Percentiles rank a stretch among this genome's conserved stretches.
phyloP scores from a whole-genome alignment of 306 rosid genomes.

The Corylus americana region DNA sequence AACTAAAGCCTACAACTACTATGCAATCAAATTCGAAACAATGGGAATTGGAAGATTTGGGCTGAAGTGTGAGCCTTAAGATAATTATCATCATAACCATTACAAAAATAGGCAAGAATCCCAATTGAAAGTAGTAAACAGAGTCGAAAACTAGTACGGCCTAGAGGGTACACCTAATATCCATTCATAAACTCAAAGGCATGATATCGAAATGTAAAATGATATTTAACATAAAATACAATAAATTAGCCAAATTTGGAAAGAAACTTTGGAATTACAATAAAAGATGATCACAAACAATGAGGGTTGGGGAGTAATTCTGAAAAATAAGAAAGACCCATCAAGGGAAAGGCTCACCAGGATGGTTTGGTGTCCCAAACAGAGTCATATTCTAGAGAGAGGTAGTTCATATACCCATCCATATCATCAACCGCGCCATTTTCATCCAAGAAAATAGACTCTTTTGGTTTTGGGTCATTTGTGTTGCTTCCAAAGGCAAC shows the following conservation, averaged over 20 bases:
- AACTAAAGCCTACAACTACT: not conserved
- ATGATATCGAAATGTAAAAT: not conserved
- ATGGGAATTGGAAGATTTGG: not conserved
- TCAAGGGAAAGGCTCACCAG: slow-evolving; percentile 46
- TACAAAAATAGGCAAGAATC: not conserved
- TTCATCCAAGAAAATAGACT: slow-evolving; percentile 64
- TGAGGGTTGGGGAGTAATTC: not conserved
- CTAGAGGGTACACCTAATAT: not conserved
- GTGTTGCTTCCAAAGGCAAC: slow-evolving; percentile 35
- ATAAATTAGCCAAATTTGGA: not conserved
- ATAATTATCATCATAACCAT: not conserved
- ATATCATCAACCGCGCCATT: slow-evolving; percentile 65
- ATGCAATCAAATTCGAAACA: not conserved
- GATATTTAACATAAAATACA: not conserved
- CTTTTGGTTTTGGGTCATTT: slow-evolving; percentile 39
- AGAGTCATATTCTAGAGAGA: slow-evolving; percentile 87
- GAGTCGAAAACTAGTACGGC: not conserved
- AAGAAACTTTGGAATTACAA: not conserved
- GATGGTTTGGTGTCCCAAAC: slow-evolving; percentile 98
- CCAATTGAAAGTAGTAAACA: not conserved
- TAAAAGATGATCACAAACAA: not conserved
- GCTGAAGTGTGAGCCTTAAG: not conserved
- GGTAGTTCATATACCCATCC: slow-evolving; percentile 84
- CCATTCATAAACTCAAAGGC: not conserved
- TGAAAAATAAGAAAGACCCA: slow-evolving; percentile 1